These are phyloP conservation scores for Fusarium sp. DNA, from an alignment of 2,329 filamentous ascomycete species.

Conservation along the genomic window DNA sequence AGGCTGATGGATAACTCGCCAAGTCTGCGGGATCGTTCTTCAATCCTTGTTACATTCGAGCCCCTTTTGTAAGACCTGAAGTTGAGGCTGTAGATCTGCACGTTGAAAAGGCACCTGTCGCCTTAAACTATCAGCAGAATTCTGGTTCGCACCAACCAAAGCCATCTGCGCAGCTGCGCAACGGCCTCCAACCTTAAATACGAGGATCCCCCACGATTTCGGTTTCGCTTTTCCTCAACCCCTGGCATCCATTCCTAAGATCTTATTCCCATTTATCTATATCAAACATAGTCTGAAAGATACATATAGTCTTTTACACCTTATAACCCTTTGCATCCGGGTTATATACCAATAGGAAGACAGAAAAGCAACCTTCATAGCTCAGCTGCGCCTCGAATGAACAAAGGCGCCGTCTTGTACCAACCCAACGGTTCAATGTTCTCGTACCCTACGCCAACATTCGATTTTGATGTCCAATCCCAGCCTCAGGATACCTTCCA, in stretches of 20 bases:
- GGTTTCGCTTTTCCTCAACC: slow-evolving; percentile 12
- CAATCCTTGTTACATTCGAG: neutral
- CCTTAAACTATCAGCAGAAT: slow-evolving; percentile 20
- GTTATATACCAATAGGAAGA: slow-evolving; percentile 9
- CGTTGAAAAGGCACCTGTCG: slow-evolving; percentile 22
- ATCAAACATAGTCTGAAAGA: slow-evolving; percentile 1
- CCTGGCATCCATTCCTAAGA: slow-evolving; percentile 9
- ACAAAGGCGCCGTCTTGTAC: slow-evolving; percentile 8
- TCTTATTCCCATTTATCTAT: slow-evolving; percentile 4
- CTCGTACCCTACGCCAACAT: slow-evolving; percentile 14
- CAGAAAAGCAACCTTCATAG: slow-evolving; percentile 3
- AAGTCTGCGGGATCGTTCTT: slow-evolving; percentile 6
- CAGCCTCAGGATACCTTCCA: neutral
- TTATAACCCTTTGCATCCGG: neutral
- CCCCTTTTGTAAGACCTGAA: slow-evolving; percentile 12
- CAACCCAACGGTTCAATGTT: slow-evolving; percentile 26
- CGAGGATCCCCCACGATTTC: slow-evolving; percentile 7
- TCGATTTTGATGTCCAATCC: slow-evolving; percentile 19
- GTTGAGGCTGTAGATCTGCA: slow-evolving; percentile 17
- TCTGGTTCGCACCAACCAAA: slow-evolving; percentile 27
- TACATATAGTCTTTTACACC: slow-evolving; percentile 5
- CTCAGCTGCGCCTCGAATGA: slow-evolving; percentile 27
- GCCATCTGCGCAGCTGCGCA: slow-evolving; percentile 20
- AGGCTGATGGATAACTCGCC: slow-evolving; percentile 5
- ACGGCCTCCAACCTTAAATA: slow-evolving; percentile 26